Conservation (phyloP, 129 eudicot species). For the Flaveria sonorensis region DNA sequence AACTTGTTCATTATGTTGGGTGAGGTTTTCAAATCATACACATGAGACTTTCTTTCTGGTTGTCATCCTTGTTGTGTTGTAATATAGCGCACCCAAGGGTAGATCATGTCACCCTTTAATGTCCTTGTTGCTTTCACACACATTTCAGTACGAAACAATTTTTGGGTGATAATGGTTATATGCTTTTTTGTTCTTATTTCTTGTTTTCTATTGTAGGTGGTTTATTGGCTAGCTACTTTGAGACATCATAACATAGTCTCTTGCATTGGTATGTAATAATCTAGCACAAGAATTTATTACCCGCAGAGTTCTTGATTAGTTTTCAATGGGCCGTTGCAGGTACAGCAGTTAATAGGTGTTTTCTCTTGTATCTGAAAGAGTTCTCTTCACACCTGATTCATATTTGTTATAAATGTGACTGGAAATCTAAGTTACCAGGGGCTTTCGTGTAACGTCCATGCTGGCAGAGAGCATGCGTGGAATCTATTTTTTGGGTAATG, state of each 20-base stretch:
- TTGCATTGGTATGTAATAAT: slow-evolving; percentile 8
- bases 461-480: slow-evolving; percentile 97
- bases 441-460: slow-evolving; percentile 65
- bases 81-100: neutral
- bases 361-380: slow-evolving; percentile 18
- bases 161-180: neutral
- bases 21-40: neutral
- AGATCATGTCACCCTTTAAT: neutral
- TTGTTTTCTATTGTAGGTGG: slow-evolving; percentile 37
- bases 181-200: neutral
- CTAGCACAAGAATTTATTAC: neutral
- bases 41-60: neutral
- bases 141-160: slow-evolving; percentile 1
- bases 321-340: slow-evolving; percentile 19
- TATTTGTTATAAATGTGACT: slow-evolving; percentile 32
- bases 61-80: neutral
- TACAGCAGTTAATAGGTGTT: slow-evolving; percentile 11
- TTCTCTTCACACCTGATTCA: slow-evolving; percentile 10
- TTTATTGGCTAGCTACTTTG: slow-evolving; percentile 34
- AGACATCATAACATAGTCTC: slow-evolving; percentile 23
- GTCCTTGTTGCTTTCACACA: neutral
- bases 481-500: slow-evolving; percentile 83
- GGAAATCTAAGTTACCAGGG: slow-evolving; percentile 32
- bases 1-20: neutral
- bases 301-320: slow-evolving; percentile 1